phyloP scores from a whole-genome alignment of 78 protist genomes.

The Tieghemostelium lacteum region DNA sequence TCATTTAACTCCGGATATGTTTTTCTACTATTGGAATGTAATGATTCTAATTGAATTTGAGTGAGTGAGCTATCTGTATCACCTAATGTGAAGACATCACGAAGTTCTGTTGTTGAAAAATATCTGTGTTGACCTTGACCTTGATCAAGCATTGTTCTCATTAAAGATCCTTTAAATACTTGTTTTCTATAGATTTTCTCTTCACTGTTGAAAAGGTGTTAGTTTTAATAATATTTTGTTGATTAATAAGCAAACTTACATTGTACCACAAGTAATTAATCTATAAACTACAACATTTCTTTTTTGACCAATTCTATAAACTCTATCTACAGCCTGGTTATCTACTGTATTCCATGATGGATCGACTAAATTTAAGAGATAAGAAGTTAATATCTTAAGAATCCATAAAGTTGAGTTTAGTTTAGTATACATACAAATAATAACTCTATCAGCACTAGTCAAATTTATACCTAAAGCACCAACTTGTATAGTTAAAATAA shows the following conservation, averaged over 20 bases:
- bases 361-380: conserved; percentile 40
- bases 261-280: conserved; percentile 83
- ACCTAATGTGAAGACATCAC: conserved; percentile 67
- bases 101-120: conserved; percentile 74
- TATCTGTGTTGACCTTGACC: conserved; percentile 72
- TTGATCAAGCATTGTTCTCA: conserved; percentile 61
- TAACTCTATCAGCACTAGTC: conserved; percentile 83
- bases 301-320: conserved; percentile 89
- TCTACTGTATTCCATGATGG: conserved; percentile 88
- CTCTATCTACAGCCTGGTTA: conserved; percentile 88
- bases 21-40: conserved; percentile 54
- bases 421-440: conserved; percentile 43
- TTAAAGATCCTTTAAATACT: conserved; percentile 81
- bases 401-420: not conserved
- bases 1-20: conserved; percentile 36
- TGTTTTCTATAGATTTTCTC: conserved; percentile 91
- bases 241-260: conserved; percentile 8
- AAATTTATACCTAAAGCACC: conserved; percentile 91
- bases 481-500: conserved; percentile 84
- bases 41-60: conserved; percentile 45
- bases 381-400: not conserved
- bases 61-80: conserved; percentile 59
- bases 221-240: not conserved
- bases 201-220: conserved; percentile 25
- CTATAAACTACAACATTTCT: conserved; percentile 86